phyloP scores from a whole-genome alignment of 257 asterid genomes.

The Striga asiatica region DNA sequence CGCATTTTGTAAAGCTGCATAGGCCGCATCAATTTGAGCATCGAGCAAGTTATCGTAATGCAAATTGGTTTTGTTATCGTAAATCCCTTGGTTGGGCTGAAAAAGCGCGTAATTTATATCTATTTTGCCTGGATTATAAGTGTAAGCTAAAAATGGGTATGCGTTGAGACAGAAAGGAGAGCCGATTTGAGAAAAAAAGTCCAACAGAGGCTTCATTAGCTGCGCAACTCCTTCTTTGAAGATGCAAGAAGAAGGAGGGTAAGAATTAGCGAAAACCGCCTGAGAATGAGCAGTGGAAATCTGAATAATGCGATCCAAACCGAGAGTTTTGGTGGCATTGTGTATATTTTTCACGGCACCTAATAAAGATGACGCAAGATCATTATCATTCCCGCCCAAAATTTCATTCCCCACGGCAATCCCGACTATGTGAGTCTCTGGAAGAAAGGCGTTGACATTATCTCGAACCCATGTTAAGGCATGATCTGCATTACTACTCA shows the following conservation, averaged over 20 bases:
- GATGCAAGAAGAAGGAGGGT: conserved; percentile 83
- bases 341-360: conserved; percentile 68
- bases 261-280: conserved; percentile 62
- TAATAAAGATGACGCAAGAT: conserved; percentile 41
- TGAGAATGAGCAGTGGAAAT: conserved; percentile 76
- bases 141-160: conserved; percentile 85
- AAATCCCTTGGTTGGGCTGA: conserved; percentile 51
- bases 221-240: conserved; percentile 57
- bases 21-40: conserved; percentile 95
- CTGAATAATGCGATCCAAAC: conserved; percentile 50
- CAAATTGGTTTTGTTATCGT: conserved; percentile 51
- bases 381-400: conserved; percentile 43
- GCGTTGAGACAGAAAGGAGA: conserved; percentile 94
- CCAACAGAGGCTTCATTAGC: conserved; percentile 84
- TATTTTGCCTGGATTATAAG: conserved; percentile 44
- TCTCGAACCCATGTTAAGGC: conserved; percentile 86
- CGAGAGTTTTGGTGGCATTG: conserved; percentile 59
- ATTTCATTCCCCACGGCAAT: conserved; percentile 86
- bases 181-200: conserved; percentile 52
- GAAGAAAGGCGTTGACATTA: conserved; percentile 71
- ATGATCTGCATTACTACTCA: conserved; percentile 53
- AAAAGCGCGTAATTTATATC: conserved; percentile 89
- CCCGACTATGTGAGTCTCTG: conserved; percentile 76
- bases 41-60: conserved; percentile 91
- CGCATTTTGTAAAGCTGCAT: conserved; percentile 74